These are phyloP conservation scores for Vitis labrusca DNA, from an alignment of 164 flowering plant species.

Conservation along the genomic window DNA sequence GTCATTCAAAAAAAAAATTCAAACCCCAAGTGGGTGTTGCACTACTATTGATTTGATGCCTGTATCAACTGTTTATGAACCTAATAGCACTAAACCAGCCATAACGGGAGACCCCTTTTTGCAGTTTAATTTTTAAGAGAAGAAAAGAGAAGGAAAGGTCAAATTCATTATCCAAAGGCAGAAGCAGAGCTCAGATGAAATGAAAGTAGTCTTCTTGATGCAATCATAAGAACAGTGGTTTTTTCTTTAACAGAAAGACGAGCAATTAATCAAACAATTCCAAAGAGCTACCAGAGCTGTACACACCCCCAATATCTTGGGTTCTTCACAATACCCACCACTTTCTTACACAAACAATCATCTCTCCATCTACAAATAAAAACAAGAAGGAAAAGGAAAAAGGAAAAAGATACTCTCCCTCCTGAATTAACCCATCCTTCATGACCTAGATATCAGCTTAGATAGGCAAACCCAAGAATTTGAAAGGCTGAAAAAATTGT, in stretches of 20 bases:
- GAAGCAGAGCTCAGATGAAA: not conserved
- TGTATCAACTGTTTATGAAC: too few relatives aligned
- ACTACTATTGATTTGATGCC: too few relatives aligned
- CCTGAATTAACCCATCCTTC: not conserved
- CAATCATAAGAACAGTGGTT: not conserved
- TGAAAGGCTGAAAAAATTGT: conserved; percentile 20
- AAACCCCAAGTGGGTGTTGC: too few relatives aligned
- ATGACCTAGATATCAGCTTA: conserved; percentile 12
- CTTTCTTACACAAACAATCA: conserved; percentile 34
- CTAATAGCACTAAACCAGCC: too few relatives aligned
- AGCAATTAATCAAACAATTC: conserved; percentile 12
- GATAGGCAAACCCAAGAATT: conserved; percentile 23
- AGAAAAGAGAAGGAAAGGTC: too few relatives aligned
- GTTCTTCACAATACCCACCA: conserved; percentile 15
- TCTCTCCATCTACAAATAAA: conserved; percentile 26
- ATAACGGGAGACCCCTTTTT: too few relatives aligned
- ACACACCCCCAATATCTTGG: conserved; percentile 20
- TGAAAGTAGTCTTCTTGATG: not conserved
- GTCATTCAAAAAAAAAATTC: too few relatives aligned
- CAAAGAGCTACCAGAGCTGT: conserved; percentile 14
- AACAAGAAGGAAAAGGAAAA: conserved; percentile 1
- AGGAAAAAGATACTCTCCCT: conserved; percentile 5
- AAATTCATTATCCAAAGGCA: too few relatives aligned
- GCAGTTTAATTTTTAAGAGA: too few relatives aligned
- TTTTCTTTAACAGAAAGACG: not conserved